These are phyloP conservation scores for Elaeagnus macrophylla DNA, from an alignment of 306 rosid species.

Conservation along the genomic window DNA sequence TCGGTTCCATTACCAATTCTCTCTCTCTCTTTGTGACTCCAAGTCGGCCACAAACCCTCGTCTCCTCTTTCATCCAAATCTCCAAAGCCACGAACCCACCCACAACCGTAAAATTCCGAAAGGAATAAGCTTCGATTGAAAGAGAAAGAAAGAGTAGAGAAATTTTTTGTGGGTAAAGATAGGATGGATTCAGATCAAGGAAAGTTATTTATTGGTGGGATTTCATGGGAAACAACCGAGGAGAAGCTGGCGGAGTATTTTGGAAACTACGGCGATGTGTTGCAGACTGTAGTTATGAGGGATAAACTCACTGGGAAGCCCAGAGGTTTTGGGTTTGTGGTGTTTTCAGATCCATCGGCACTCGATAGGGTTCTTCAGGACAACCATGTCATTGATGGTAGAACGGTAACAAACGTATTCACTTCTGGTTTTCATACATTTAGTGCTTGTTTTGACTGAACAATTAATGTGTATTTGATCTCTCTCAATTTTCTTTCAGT, in stretches of 20 bases:
- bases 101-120: neutral
- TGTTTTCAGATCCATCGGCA: constrained; percentile 76
- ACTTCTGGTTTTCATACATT: neutral
- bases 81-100: constrained; percentile 9
- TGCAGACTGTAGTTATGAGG: constrained; percentile 77
- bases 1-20: neutral
- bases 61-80: constrained; percentile 8
- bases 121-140: neutral
- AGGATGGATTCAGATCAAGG: constrained; percentile 96
- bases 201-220: constrained; percentile 89
- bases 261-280: constrained; percentile 64
- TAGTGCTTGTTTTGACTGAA: neutral
- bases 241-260: constrained; percentile 86
- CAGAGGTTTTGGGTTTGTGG: constrained; percentile 82
- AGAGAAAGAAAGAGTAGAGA: neutral
- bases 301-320: constrained; percentile 80
- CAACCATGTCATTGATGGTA: constrained; percentile 74
- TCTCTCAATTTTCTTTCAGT: neutral
- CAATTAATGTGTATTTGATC: neutral
- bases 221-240: constrained; percentile 90
- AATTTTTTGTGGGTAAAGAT: constrained; percentile 4
- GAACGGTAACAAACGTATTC: constrained; percentile 47
- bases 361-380: constrained; percentile 93
- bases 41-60: constrained; percentile 45
- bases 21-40: constrained; percentile 6